A percentile compares a stretch with the other conserved stretches of the same genome.
Conservation (phyloP, 78 protist species). For the Dictyostelium firmibasis region DNA sequence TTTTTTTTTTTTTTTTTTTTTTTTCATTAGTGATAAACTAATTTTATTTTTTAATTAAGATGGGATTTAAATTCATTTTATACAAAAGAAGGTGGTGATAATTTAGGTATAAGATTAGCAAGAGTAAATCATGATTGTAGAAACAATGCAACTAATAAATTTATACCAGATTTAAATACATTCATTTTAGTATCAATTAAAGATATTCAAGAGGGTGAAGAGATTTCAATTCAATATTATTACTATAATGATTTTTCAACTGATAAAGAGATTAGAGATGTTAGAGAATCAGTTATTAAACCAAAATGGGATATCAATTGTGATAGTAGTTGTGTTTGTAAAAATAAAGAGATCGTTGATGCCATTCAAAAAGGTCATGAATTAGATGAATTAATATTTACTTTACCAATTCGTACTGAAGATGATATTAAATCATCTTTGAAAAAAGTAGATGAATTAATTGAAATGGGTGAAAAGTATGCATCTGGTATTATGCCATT, state of each 20-base stretch:
- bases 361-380: conserved; percentile 42
- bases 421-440: not conserved
- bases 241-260: conserved; percentile 48
- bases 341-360: not conserved
- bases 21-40: not conserved
- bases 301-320: conserved; percentile 21
- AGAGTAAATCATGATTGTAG: conserved; percentile 50
- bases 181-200: conserved; percentile 18
- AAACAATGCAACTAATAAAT: conserved; percentile 39
- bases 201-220: conserved; percentile 28
- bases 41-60: not conserved
- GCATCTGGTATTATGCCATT: conserved; percentile 30
- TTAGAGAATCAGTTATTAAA: not conserved
- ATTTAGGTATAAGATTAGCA: conserved; percentile 40
- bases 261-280: conserved; percentile 5
- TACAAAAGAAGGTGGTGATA: conserved; percentile 39
- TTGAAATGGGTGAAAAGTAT: not conserved
- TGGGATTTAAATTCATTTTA: conserved; percentile 40
- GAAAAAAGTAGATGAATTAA: not conserved
- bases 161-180: conserved; percentile 14
- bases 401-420: conserved; percentile 1
- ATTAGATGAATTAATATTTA: conserved; percentile 1
- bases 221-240: conserved; percentile 36
- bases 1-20: too few species aligned
- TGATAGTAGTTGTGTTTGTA: not conserved